These are phyloP conservation scores for Didymosphaeria variabile DNA, from an alignment of 2,329 filamentous ascomycete genomes.

Conservation along the genomic window DNA sequence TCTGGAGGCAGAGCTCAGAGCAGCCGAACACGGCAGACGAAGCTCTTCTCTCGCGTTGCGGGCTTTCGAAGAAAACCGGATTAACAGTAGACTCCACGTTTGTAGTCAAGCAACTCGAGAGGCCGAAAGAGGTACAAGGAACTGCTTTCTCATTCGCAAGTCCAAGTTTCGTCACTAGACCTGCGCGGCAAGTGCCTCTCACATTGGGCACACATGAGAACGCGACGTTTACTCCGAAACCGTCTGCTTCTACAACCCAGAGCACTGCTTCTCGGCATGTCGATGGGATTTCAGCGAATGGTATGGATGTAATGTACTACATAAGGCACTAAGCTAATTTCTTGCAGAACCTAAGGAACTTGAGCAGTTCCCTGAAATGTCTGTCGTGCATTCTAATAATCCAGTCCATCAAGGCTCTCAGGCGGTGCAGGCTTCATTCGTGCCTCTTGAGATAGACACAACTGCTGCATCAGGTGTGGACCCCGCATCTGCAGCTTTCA, in stretches of 20 bases:
- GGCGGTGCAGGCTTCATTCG: not conserved
- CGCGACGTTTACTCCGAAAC: not conserved
- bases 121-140: conserved; percentile 3
- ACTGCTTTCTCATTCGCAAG: not conserved
- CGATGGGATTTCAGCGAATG: not conserved
- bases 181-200: not conserved
- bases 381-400: not conserved
- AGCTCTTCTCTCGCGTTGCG: not conserved
- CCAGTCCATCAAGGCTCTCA: not conserved
- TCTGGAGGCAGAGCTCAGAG: not conserved
- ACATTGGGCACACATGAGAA: not conserved
- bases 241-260: not conserved
- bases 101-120: not conserved
- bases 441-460: not conserved
- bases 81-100: not conserved
- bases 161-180: not conserved
- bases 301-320: not conserved
- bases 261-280: not conserved
- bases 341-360: not conserved
- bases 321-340: not conserved
- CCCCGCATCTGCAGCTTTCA: no score
- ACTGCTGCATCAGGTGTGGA: not conserved
- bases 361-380: not conserved
- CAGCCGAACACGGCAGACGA: not conserved
- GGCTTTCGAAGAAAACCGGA: not conserved